Base-by-base conservation (phyloP, 768 basidiomycete species). In the Trametes gibbosa region DNA sequence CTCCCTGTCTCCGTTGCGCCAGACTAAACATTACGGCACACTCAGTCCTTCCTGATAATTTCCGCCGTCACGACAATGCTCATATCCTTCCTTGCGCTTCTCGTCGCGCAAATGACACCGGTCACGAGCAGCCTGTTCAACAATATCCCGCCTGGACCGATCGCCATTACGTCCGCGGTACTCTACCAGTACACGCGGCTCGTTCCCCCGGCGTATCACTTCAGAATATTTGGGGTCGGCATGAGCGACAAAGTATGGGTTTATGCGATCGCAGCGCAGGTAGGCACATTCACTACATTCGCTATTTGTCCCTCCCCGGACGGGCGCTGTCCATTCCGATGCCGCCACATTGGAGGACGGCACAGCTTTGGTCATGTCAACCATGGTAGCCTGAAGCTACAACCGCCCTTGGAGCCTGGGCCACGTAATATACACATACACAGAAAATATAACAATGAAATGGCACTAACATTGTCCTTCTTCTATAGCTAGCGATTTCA, bases 101-200 rank as follows among this genome's bases (percentile, higher is more conserved):
- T 95, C 23, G 60, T 87, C 6, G 79, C 92, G 56, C 79, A 90
- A 64, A n/a, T 56, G 13, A 45, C 65, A 5, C 66, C 65, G 8
- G 24, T 27, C 21, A 27, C 63, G 42, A 79, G 81, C 37, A 55
- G 85, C 17, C 86, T 90, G 3, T 69, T 95, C 55, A 92, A 92
- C 64, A 76, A 83, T 58, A 82, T 95, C 34, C 84, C 91, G 0
- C 72, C 89, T 34, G 94, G 94, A 2, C 88, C 91, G 9, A 78
- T 84, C n/a, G 78, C 87, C 2, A 66, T 95, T 1, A 67, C 92
- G 23, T 94, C 94, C 79, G 87, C 81, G 70, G 81, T 92, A 37
- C 67, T 95, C 27, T 95, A 93, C 71, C 92, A 95, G 68, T 89
- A 90, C 71, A 83, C 83, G 51, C 76, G 91, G 42, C 81, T 91